Evolutionary conservation across 345 rosid genomes (phyloP).

Genomic region (Barbarea vulgaris): DNA sequence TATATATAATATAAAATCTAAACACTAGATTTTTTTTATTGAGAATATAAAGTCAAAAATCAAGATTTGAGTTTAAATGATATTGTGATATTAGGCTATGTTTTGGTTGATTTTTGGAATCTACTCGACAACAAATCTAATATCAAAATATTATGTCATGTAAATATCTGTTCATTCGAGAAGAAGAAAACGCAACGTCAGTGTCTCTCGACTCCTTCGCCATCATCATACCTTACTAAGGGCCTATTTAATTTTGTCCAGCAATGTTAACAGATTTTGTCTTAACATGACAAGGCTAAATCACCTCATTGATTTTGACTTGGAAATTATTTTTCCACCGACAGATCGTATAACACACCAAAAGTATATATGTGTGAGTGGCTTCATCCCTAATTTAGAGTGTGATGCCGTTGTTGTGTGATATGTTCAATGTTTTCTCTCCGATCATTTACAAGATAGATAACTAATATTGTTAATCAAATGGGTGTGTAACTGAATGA

Average conservation of each 20-base stretch:
- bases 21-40: not conserved
- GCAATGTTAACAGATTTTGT: constrained; percentile 34
- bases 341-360: constrained; percentile 22
- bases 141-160: constrained; percentile 30
- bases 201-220: constrained; percentile 22
- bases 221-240: constrained; percentile 29
- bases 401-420: constrained; percentile 10
- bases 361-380: constrained; percentile 14
- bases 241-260: constrained; percentile 37
- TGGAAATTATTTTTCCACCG: constrained; percentile 31
- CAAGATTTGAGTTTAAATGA: too few relatives aligned
- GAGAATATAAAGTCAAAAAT: not conserved
- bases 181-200: constrained; percentile 26
- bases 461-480: not conserved
- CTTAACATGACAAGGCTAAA: constrained; percentile 22
- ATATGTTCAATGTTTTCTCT: constrained; percentile 18
- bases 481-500: not conserved
- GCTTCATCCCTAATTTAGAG: constrained; percentile 21
- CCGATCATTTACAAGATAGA: not conserved
- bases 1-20: not conserved
- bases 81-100: not conserved
- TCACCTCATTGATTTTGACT: constrained; percentile 2
- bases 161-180: constrained; percentile 26
- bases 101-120: not conserved
- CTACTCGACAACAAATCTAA: constrained; percentile 29